Base-by-base conservation (phyloP, 345 rosid species). In the Clausena lansium region DNA sequence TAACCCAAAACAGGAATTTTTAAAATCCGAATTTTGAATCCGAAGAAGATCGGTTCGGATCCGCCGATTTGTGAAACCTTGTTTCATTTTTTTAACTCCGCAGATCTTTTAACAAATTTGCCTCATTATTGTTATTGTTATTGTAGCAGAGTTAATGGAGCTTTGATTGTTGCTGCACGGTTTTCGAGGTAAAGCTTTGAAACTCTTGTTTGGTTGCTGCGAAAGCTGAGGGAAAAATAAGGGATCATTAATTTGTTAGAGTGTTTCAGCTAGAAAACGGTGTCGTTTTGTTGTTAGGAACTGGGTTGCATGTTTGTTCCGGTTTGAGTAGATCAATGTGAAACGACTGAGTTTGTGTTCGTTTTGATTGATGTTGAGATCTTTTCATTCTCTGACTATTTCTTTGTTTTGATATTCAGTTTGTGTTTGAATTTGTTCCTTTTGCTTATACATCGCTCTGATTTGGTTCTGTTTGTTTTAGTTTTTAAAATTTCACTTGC, bases 241-340 rank as follows among this genome's bases (percentile, higher is more conserved):
- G 62, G 76, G 73, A 79, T 66, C n/a, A n/a, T n/a, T n/a, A 39
- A 7, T 6, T 39, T 5, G 22, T 19, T 38, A n/a, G 4, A 55
- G 45, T 9, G 11, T 58, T 6, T 58, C 32, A 24, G 65, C 65
- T 54, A 3, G 8, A 10, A 61, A 60, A 60, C 57, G 17, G 17
- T 0, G 36, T 10, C 9, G 47, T 41, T 70, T 9, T 39, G 19
- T 7, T 63, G 59, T 5, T 7, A 17, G 77, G 20, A 38, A 4
- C 60, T 63, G 50, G n/a, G 62, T 64, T 77, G 77, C 78, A 30
- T 83, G 50, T 75, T 67, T 79, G 81, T 38, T 17, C 11, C 27
- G 1, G 79, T 69, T 32, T 60, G 77, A 45, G 77, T 57, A 85
- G 86, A 87, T 87, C 87, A 84, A 85, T 81, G 81, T 78, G 70